Evolutionary conservation across 768 basidiomycete species (phyloP), one percentile per base, ranked within the genome.

Genomic region (Vararia minispora): DNA sequence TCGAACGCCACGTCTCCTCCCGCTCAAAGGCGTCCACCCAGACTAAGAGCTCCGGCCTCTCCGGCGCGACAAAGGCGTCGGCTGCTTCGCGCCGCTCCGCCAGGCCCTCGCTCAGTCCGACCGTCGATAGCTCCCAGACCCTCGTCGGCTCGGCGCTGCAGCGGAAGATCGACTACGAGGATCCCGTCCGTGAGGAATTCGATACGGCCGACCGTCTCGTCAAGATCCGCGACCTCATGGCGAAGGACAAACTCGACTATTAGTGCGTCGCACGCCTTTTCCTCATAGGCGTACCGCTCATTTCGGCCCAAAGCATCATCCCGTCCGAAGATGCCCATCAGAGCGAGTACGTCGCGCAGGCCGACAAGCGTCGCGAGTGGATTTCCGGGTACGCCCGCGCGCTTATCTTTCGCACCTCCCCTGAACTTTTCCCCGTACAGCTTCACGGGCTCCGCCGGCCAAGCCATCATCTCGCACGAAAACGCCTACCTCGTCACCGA

Each of bases 241-340:
- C 47, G 4, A 48, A 48, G 32, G 47, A 48, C 17, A 34, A 33
- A 21, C 35, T 48, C 10, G 47, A 48, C 35, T 48, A 48, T 26
- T 48, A 48, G 47, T 48, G 13, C 24, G 47, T 43, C 20, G 22
- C 3, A 17, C 7, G 18, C 1, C 20, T 16, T 23, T 16, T 26
- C 5, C 26, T 37, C 16, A 20, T 4, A n/a, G n/a, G n/a, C 32
- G 28, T 40, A 24, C 40, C 10, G 35, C 39, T 29, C 28, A 39
- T 26, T 47, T 32, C 39, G 21, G 38, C 11, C n/a, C 30, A 12
- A n/a, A 89, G 85, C 50, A 56, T 87, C 46, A 57, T 89, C 33
- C 85, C 85, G 2, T 76, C 70, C 25, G 83, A 85, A 56, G 87
- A 90, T 52, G 79, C 84, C 5, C 87, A 90, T 53, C 72, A 74